A percentile compares a stretch with the other conserved stretches of the same genome.
These are phyloP conservation scores for Penicillium simplicissimum DNA, from an alignment of 495 filamentous ascomycete genomes.

Conservation along the genomic window DNA sequence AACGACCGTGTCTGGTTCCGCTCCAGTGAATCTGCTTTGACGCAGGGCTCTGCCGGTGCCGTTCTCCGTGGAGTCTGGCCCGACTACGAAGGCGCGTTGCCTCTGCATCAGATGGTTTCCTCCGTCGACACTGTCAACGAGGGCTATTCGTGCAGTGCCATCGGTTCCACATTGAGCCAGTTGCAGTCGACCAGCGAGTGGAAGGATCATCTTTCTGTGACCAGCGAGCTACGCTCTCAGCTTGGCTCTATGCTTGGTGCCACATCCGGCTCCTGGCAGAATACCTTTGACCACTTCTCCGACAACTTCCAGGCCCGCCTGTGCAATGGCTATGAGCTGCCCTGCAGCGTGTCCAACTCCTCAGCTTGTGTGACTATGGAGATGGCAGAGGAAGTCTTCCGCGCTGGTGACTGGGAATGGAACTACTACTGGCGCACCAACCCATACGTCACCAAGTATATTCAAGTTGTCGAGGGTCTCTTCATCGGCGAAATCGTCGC, in stretches of 20 bases:
- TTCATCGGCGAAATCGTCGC: conserved; percentile 45
- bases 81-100: conserved; percentile 32
- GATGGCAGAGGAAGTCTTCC: conserved; percentile 43
- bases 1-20: conserved; percentile 41
- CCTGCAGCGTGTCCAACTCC: conserved; percentile 34
- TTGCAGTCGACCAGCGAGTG: conserved; percentile 37
- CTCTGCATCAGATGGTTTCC: conserved; percentile 42
- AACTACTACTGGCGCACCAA: conserved; percentile 48
- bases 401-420: conserved; percentile 49
- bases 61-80: conserved; percentile 47
- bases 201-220: conserved; percentile 41
- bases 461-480: conserved; percentile 42
- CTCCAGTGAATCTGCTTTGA: conserved; percentile 40
- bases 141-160: conserved; percentile 38
- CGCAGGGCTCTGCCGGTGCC: conserved; percentile 41
- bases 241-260: conserved; percentile 42
- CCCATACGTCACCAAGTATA: conserved; percentile 38
- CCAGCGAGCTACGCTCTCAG: conserved; percentile 29
- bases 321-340: conserved; percentile 44
- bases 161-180: conserved; percentile 24
- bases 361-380: conserved; percentile 34
- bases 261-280: conserved; percentile 33
- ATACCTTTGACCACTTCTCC: conserved; percentile 45
- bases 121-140: conserved; percentile 42
- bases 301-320: conserved; percentile 49